These are phyloP conservation scores for Moesziomyces globuligerus DNA, from an alignment of 1,284 basidiomycete species.

Conservation along the genomic window DNA sequence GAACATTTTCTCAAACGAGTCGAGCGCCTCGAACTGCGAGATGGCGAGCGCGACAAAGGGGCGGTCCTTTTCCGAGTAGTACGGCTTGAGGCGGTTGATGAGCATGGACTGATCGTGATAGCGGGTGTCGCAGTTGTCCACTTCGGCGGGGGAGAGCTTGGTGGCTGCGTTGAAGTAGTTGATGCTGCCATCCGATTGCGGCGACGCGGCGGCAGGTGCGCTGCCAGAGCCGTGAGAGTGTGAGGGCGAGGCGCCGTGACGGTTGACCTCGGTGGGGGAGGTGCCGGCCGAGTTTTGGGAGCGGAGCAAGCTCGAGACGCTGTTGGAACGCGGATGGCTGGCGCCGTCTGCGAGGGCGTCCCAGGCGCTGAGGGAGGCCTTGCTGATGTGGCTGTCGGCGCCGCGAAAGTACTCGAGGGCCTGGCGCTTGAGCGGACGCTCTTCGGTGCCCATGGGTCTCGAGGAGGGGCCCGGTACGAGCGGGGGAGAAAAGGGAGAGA, in stretches of 20 bases:
- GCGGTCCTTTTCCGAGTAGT: constrained; percentile 50
- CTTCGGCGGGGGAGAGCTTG: constrained; percentile 22
- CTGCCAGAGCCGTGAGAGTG: constrained; percentile 43
- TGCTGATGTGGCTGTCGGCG: constrained; percentile 24
- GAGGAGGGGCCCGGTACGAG: constrained; percentile 17
- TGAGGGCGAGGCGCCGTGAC: constrained; percentile 29
- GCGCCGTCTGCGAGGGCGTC: constrained; percentile 38
- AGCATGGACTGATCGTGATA: constrained; percentile 51
- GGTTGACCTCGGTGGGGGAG: constrained; percentile 38
- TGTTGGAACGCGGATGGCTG: constrained; percentile 38
- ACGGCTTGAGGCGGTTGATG: constrained; percentile 46
- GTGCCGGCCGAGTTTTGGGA: constrained; percentile 40
- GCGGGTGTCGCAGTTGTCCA: constrained; percentile 39
- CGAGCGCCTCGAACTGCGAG: constrained; percentile 54
- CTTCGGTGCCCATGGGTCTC: constrained; percentile 26
- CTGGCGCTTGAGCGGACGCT: constrained; percentile 23
- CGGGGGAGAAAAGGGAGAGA: constrained; percentile 29
- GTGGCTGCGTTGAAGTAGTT: constrained; percentile 30
- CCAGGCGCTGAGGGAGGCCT: constrained; percentile 37
- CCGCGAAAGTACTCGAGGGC: constrained; percentile 14
- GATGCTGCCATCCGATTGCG: constrained; percentile 32
- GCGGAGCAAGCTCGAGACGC: constrained; percentile 31
- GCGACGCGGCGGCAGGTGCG: constrained; percentile 18
- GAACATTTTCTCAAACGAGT: constrained; percentile 53
- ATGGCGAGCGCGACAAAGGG: constrained; percentile 54